Evolutionary conservation across 2,329 filamentous ascomycete genomes (phyloP).

Genomic region (Microdochium paspali): DNA sequence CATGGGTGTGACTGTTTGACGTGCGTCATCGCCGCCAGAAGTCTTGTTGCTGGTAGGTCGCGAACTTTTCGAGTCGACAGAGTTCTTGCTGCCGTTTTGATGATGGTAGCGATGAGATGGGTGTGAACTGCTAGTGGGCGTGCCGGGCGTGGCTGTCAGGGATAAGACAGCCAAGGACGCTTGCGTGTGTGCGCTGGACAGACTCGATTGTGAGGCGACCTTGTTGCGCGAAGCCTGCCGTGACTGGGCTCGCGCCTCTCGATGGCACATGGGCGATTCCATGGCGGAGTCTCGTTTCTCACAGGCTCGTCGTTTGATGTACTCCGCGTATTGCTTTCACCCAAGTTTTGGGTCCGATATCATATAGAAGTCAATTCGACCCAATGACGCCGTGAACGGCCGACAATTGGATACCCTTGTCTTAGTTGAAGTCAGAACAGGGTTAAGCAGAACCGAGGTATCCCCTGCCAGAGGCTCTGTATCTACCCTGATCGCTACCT

Average conservation of each 20-base stretch:
- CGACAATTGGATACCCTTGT: too few species aligned
- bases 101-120: conserved; percentile 30
- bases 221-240: not conserved
- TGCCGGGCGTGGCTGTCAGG: not conserved
- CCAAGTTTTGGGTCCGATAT: too few species aligned
- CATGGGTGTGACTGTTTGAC: conserved; percentile 15
- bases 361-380: too few species aligned
- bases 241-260: not conserved
- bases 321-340: too few species aligned
- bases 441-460: too few species aligned
- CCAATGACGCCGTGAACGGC: too few species aligned
- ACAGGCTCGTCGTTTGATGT: too few species aligned
- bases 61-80: not conserved
- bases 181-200: not conserved
- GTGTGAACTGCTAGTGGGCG: conserved; percentile 15
- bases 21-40: not conserved
- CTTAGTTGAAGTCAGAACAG: too few species aligned
- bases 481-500: too few species aligned
- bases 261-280: not conserved
- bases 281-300: not conserved
- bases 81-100: conserved; percentile 21
- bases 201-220: not conserved
- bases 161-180: conserved; percentile 12
- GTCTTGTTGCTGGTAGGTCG: not conserved
- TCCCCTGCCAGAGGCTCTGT: too few species aligned